A percentile compares a stretch with the other conserved stretches of the same genome.
These are phyloP conservation scores for Termitomyces sp. DNA, from an alignment of 1,284 basidiomycete species.

Conservation along the genomic window DNA sequence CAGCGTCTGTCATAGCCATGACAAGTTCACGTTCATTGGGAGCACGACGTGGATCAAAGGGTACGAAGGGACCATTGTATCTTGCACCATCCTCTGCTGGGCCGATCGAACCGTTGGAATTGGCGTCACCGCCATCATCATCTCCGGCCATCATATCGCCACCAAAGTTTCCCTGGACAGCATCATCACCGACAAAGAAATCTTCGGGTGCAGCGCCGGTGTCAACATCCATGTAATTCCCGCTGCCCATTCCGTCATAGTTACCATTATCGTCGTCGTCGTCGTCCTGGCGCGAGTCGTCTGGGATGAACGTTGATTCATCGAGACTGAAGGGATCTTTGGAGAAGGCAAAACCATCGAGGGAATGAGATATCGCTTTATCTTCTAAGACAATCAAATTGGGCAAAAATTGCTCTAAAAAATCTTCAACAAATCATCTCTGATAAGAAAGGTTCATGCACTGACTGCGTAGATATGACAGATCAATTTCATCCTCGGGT, in stretches of 20 bases:
- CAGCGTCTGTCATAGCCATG: slow-evolving; percentile 76
- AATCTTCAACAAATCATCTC: slow-evolving; percentile 3
- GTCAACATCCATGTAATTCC: slow-evolving; percentile 41
- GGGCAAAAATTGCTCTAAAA: slow-evolving; percentile 60
- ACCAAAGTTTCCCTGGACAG: slow-evolving; percentile 52
- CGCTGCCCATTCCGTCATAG: slow-evolving; percentile 28
- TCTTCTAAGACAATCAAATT: slow-evolving; percentile 58
- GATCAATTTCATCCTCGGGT: slow-evolving; percentile 61
- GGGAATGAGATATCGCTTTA: slow-evolving; percentile 75
- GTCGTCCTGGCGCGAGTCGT: slow-evolving; percentile 43
- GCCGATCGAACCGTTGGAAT: slow-evolving; percentile 38
- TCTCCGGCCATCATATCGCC: slow-evolving; percentile 43
- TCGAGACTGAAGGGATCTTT: slow-evolving; percentile 59
- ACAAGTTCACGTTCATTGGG: slow-evolving; percentile 76
- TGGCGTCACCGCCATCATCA: slow-evolving; percentile 44
- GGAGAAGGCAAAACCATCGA: slow-evolving; percentile 77
- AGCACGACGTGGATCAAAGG: slow-evolving; percentile 74
- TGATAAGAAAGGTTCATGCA: slow-evolving; percentile 5
- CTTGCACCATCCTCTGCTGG: slow-evolving; percentile 31
- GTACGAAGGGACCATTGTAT: slow-evolving; percentile 48
- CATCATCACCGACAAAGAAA: slow-evolving; percentile 73
- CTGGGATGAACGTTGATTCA: slow-evolving; percentile 52
- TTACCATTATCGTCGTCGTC: slow-evolving; percentile 35
- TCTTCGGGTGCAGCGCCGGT: slow-evolving; percentile 52
- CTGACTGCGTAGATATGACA: slow-evolving; percentile 67